Percentiles rank a stretch among this genome's conserved stretches.
These are phyloP conservation scores for Purpureocillium takamizusanense DNA, from an alignment of 2,329 filamentous ascomycete species.

Conservation along the genomic window DNA sequence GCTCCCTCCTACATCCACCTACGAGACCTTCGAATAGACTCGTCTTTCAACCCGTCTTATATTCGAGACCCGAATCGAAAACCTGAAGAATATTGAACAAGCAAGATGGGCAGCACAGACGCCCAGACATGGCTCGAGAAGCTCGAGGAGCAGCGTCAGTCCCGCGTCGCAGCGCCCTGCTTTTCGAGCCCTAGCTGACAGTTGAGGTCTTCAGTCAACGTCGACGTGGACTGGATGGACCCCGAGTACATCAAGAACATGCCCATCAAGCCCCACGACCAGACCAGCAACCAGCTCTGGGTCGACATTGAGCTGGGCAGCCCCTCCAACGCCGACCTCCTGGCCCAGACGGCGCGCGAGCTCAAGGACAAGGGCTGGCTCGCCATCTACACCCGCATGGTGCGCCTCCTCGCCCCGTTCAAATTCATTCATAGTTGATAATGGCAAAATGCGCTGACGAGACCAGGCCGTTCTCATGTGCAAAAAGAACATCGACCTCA, in stretches of 20 bases:
- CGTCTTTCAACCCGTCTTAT: too few relatives aligned
- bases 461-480: conserved; percentile 38
- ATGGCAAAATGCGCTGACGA: too few relatives aligned
- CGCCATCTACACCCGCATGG: conserved; percentile 37
- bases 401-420: conserved; percentile 7
- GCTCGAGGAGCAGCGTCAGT: conserved; percentile 30
- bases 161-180: background rate
- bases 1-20: too few relatives aligned
- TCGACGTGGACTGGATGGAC: conserved; percentile 45
- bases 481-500: conserved; percentile 34
- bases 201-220: conserved; percentile 28
- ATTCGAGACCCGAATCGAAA: too few relatives aligned
- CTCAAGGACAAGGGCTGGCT: conserved; percentile 36
- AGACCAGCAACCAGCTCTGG: conserved; percentile 41
- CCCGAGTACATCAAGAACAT: conserved; percentile 36
- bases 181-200: background rate
- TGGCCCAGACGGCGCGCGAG: conserved; percentile 30
- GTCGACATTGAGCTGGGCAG: conserved; percentile 36
- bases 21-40: too few relatives aligned
- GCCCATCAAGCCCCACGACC: conserved; percentile 34
- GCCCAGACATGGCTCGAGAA: conserved; percentile 30
- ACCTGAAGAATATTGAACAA: too few relatives aligned
- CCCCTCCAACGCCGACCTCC: conserved; percentile 31
- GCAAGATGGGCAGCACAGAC: conserved; percentile 20
- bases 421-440: too few relatives aligned